Evolutionary conservation across 768 basidiomycete genomes (phyloP).

Genomic region (Amanita polypyramis): DNA sequence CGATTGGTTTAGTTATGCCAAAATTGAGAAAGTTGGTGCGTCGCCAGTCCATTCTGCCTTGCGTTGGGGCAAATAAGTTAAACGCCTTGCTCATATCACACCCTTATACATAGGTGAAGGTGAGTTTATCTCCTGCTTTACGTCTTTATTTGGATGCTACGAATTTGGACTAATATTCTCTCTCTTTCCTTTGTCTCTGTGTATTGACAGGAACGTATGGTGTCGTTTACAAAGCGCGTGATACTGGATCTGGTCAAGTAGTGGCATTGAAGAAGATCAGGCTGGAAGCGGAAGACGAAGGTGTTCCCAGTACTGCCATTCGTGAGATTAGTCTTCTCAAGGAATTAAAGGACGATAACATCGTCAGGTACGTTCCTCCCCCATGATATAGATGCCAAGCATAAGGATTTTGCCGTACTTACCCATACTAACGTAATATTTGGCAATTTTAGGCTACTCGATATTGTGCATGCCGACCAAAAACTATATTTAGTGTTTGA

Average conservation of each 20-base stretch:
- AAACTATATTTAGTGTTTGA: slow-evolving; percentile 98
- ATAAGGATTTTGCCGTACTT: not conserved
- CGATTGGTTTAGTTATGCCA: slow-evolving; percentile 63
- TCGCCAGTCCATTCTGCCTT: slow-evolving; percentile 16
- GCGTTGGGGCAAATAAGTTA: slow-evolving; percentile 11
- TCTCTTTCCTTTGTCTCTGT: not conserved
- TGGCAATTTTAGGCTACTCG: slow-evolving; percentile 56
- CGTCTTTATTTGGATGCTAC: slow-evolving; percentile 37
- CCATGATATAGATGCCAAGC: slow-evolving; percentile 1
- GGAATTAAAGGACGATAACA: slow-evolving; percentile 92
- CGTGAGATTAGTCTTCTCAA: slow-evolving; percentile 96
- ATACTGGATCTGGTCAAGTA: slow-evolving; percentile 65
- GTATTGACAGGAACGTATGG: slow-evolving; percentile 79
- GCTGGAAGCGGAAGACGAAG: slow-evolving; percentile 97
- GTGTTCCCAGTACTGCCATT: slow-evolving; percentile 96
- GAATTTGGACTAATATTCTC: slow-evolving; percentile 12
- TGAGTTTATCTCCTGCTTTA: slow-evolving; percentile 11
- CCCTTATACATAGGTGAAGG: slow-evolving; percentile 29
- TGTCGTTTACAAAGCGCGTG: slow-evolving; percentile 95
- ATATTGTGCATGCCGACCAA: slow-evolving; percentile 95
- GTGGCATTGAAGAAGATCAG: slow-evolving; percentile 99
- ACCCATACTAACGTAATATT: slow-evolving; percentile 3
- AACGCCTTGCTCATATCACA: slow-evolving; percentile 8
- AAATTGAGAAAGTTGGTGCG: slow-evolving; percentile 97
- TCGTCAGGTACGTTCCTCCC: slow-evolving; percentile 61